phyloP scores from a whole-genome alignment of 306 rosid species.

The Astragalus glycyphyllos region DNA sequence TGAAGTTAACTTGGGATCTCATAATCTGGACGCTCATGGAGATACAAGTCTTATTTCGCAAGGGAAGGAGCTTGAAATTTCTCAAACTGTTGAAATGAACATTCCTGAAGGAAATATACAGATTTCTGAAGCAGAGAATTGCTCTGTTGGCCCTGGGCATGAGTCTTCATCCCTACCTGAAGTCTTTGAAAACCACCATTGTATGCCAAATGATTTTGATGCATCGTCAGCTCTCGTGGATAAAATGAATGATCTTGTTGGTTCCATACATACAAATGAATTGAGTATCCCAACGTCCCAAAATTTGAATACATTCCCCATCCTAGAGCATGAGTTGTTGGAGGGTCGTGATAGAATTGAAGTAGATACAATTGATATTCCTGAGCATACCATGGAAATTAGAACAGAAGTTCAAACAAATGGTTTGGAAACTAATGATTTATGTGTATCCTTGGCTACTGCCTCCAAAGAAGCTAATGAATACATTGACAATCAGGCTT shows the following conservation, averaged over 20 bases:
- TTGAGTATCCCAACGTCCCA: slow-evolving; percentile 51
- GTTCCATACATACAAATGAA: slow-evolving; percentile 50
- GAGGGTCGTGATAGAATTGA: slow-evolving; percentile 45
- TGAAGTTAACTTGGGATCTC: slow-evolving; percentile 54
- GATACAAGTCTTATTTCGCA: slow-evolving; percentile 38
- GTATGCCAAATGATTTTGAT: slow-evolving; percentile 41
- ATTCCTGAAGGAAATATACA: slow-evolving; percentile 48
- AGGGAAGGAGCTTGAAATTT: slow-evolving; percentile 42
- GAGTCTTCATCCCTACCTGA: slow-evolving; percentile 48
- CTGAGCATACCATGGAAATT: slow-evolving; percentile 49
- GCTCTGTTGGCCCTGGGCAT: slow-evolving; percentile 47
- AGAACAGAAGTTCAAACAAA: slow-evolving; percentile 49
- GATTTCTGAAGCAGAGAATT: slow-evolving; percentile 51
- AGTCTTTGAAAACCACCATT: slow-evolving; percentile 46
- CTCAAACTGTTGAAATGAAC: slow-evolving; percentile 57
- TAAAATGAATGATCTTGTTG: slow-evolving; percentile 55
- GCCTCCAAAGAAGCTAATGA: slow-evolving; percentile 54
- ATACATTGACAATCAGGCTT: slow-evolving; percentile 44
- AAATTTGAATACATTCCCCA: slow-evolving; percentile 53
- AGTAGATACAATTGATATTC: slow-evolving; percentile 47
- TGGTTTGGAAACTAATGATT: slow-evolving; percentile 47
- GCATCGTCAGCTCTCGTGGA: slow-evolving; percentile 45
- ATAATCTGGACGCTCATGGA: slow-evolving; percentile 45
- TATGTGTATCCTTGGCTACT: slow-evolving; percentile 49
- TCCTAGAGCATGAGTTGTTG: slow-evolving; percentile 48